phyloP scores from a whole-genome alignment of 1,139 yeast species.

The Sugiyamaella japonica region DNA sequence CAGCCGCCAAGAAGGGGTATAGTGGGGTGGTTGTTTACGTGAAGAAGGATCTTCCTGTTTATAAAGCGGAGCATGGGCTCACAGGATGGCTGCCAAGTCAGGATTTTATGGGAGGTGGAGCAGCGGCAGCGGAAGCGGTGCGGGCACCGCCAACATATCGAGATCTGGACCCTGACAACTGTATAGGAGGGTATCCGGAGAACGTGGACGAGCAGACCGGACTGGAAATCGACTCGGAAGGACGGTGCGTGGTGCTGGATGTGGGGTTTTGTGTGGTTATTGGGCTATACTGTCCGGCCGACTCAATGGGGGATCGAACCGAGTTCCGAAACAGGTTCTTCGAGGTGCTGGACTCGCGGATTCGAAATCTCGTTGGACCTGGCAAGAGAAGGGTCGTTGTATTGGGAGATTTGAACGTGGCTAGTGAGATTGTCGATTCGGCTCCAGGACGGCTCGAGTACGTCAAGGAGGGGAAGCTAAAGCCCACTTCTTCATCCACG shows the following conservation, averaged over 20 bases:
- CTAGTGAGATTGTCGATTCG: conserved; percentile 76
- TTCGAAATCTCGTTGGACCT: conserved; percentile 49
- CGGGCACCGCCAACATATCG: background rate
- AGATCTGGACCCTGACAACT: conserved; percentile 12
- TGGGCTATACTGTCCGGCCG: conserved; percentile 90
- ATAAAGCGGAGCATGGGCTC: conserved; percentile 86
- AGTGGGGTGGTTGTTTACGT: conserved; percentile 90
- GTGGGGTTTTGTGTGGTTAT: conserved; percentile 61
- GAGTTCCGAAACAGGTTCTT: conserved; percentile 59
- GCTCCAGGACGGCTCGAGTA: conserved; percentile 65
- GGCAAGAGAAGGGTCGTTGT: conserved; percentile 57
- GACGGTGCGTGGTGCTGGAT: conserved; percentile 76
- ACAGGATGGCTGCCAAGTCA: conserved; percentile 60
- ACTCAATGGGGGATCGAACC: conserved; percentile 79
- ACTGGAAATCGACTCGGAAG: conserved; percentile 69
- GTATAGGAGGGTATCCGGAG: conserved; percentile 67
- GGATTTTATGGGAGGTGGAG: conserved; percentile 27
- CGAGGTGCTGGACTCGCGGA: conserved; percentile 57
- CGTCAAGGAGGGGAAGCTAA: conserved; percentile 35
- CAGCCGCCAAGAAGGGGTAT: conserved; percentile 66
- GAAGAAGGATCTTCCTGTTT: conserved; percentile 49
- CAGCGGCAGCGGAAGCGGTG: background rate
- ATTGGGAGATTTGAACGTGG: conserved; percentile 86
- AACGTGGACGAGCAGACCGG: conserved; percentile 44
- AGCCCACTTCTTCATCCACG: conserved; percentile 19